These are phyloP conservation scores for Colletotrichum tropicicola DNA, from an alignment of 2,329 filamentous ascomycete species.

Conservation along the genomic window DNA sequence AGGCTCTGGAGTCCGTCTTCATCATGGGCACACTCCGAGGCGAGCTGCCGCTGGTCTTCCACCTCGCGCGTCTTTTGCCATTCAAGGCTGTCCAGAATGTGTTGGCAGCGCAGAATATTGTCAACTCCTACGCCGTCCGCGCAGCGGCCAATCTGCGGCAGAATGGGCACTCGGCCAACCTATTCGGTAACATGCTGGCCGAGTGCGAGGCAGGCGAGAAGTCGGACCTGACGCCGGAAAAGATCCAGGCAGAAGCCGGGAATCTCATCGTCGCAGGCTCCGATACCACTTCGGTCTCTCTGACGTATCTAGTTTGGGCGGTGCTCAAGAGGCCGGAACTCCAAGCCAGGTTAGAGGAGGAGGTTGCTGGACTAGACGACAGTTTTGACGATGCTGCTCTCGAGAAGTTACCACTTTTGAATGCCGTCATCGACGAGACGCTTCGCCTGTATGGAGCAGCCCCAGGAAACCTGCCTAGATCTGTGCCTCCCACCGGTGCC, in stretches of 20 bases:
- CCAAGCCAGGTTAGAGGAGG: conserved; percentile 41
- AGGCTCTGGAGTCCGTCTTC: conserved; percentile 4
- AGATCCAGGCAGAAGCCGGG: conserved; percentile 50
- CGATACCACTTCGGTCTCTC: conserved; percentile 58
- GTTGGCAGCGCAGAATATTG: background rate
- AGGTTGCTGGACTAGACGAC: conserved; percentile 36
- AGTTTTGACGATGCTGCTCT: conserved; percentile 43
- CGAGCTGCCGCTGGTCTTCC: background rate
- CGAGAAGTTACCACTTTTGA: conserved; percentile 48
- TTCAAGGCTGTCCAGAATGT: background rate
- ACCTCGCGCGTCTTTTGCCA: background rate
- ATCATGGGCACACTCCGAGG: background rate
- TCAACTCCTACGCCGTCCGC: background rate
- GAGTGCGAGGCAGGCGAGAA: conserved; percentile 9
- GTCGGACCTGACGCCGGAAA: conserved; percentile 29
- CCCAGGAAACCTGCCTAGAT: conserved; percentile 48
- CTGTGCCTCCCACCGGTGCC: conserved; percentile 49
- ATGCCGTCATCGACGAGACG: conserved; percentile 53
- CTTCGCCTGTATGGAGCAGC: conserved; percentile 53
- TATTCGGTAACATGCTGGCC: conserved; percentile 16
- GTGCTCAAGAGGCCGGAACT: conserved; percentile 42
- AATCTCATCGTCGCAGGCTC: conserved; percentile 59
- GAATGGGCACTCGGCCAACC: conserved; percentile 7
- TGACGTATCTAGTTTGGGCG: conserved; percentile 58
- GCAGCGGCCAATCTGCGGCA: conserved; percentile 3